Percentiles rank a stretch among this genome's conserved stretches.
These are phyloP conservation scores for Coemansia sp. DNA, from an alignment of 192 early-diverging fungal genomes.

Conservation along the genomic window DNA sequence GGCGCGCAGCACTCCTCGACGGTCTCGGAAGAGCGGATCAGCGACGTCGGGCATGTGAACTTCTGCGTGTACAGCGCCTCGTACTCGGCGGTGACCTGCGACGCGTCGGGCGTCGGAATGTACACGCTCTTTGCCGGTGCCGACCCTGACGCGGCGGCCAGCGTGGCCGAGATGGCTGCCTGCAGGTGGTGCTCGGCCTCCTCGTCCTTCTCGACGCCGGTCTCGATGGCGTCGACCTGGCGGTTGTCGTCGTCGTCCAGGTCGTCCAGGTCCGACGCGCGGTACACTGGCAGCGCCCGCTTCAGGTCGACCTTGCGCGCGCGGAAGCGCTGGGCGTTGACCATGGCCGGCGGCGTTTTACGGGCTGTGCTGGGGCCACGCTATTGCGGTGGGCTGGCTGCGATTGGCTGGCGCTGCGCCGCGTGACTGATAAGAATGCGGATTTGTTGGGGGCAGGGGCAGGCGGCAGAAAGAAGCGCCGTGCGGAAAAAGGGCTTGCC, in stretches of 20 bases:
- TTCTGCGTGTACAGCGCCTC: conserved; percentile 62
- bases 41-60: conserved; percentile 71
- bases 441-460: neutral
- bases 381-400: neutral
- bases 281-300: conserved; percentile 76
- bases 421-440: neutral
- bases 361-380: neutral
- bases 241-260: conserved; percentile 74
- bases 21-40: conserved; percentile 81
- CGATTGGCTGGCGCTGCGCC: conserved; percentile 1
- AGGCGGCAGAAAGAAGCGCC: neutral
- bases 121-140: conserved; percentile 58
- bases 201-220: conserved; percentile 98
- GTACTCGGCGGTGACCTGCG: conserved; percentile 63
- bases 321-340: conserved; percentile 62
- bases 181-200: conserved; percentile 92
- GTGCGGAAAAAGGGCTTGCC: neutral
- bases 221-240: conserved; percentile 59
- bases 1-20: conserved; percentile 86
- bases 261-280: conserved; percentile 78
- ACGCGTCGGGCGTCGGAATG: conserved; percentile 95
- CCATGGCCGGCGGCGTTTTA: conserved; percentile 21
- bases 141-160: conserved; percentile 61
- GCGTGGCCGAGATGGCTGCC: conserved; percentile 80
- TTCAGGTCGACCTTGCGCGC: conserved; percentile 87